phyloP scores from a whole-genome alignment of 371 early-diverging fungal genomes.

The Mucor plumbeus region DNA sequence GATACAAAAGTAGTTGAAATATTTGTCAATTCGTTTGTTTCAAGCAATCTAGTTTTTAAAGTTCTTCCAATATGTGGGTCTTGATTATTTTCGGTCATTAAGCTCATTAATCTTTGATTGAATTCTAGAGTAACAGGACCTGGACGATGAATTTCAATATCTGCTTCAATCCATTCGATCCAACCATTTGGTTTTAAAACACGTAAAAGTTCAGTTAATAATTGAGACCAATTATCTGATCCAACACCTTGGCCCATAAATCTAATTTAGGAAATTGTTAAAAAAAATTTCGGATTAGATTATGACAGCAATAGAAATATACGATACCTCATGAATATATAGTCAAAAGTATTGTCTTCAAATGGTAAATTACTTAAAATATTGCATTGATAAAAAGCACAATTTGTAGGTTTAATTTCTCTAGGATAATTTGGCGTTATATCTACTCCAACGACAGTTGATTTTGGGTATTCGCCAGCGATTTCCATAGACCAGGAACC shows the following conservation, averaged over 20 bases:
- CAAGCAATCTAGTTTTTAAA: constrained; percentile 33
- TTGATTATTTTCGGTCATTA: constrained; percentile 34
- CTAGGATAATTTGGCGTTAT: constrained; percentile 45
- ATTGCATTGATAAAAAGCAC: constrained; percentile 47
- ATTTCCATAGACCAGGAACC: constrained; percentile 68
- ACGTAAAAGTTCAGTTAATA: constrained; percentile 44
- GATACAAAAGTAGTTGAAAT: constrained; percentile 45
- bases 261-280: constrained; percentile 22
- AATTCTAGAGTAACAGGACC: constrained; percentile 46
- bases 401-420: constrained; percentile 52
- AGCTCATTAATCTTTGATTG: constrained; percentile 32
- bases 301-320: not conserved
- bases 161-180: constrained; percentile 51
- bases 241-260: constrained; percentile 43
- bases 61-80: constrained; percentile 40
- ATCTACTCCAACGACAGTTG: constrained; percentile 57
- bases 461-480: constrained; percentile 61
- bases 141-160: constrained; percentile 44
- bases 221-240: constrained; percentile 33
- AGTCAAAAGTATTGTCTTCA: constrained; percentile 51
- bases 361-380: constrained; percentile 43
- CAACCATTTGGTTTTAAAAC: constrained; percentile 52
- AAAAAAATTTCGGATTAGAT: not conserved
- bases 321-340: constrained; percentile 51
- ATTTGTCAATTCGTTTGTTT: constrained; percentile 26